Percentiles rank a stretch among this genome's conserved stretches.
Conservation (phyloP, 768 basidiomycete species). For the Coprinopsis marcescibilis region DNA sequence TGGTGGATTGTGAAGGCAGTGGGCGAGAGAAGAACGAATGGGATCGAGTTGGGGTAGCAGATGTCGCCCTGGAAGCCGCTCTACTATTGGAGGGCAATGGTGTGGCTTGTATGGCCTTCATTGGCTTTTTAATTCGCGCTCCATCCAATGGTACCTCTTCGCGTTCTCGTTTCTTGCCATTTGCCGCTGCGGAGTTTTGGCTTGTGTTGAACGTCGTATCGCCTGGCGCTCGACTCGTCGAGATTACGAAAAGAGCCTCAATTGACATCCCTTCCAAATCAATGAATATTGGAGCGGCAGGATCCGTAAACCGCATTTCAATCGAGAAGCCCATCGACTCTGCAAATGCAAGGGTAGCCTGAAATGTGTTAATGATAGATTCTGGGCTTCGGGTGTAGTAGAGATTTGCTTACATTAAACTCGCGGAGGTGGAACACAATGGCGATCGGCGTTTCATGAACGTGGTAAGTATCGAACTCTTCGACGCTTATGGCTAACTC, state of each 20-base stretch:
- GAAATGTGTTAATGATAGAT: constrained; percentile 2
- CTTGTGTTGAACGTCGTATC: constrained; percentile 22
- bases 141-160: constrained; percentile 35
- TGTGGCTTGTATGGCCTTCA: constrained; percentile 42
- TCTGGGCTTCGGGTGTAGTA: background rate
- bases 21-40: constrained; percentile 13
- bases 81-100: no score
- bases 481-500: constrained; percentile 72
- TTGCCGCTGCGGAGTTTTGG: constrained; percentile 16
- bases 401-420: constrained; percentile 54
- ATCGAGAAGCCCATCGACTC: constrained; percentile 62
- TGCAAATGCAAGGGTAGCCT: constrained; percentile 80
- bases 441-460: constrained; percentile 55
- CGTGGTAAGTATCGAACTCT: constrained; percentile 76
- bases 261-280: constrained; percentile 64
- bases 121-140: constrained; percentile 43
- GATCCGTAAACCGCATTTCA: constrained; percentile 71
- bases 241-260: constrained; percentile 70
- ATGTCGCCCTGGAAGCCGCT: background rate
- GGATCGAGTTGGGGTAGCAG: background rate
- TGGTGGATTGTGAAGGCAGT: constrained; percentile 30
- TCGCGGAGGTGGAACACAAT: constrained; percentile 80
- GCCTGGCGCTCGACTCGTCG: constrained; percentile 60
- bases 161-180: constrained; percentile 38
- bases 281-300: constrained; percentile 69